Conservation (phyloP, 768 basidiomycete species). For the Calocera viscosa region DNA sequence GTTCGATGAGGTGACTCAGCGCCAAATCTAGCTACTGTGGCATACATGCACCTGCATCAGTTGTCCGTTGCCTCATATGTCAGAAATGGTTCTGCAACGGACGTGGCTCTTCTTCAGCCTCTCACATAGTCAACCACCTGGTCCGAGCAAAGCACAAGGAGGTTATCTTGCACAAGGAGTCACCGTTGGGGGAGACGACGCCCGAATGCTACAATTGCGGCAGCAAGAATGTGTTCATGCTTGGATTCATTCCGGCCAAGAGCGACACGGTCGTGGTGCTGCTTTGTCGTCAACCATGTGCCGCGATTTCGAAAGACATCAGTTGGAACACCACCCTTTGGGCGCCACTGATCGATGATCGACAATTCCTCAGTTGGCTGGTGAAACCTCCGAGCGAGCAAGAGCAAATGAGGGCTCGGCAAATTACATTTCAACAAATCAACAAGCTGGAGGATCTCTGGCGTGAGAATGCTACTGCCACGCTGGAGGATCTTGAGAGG, state of each 20-base stretch:
- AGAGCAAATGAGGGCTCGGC: constrained; percentile 89
- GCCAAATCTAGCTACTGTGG: constrained; percentile 70
- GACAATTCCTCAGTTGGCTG: constrained; percentile 97
- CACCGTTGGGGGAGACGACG: constrained; percentile 89
- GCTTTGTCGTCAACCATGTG: constrained; percentile 95
- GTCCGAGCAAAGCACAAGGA: constrained; percentile 99
- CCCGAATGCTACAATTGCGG: constrained; percentile 99
- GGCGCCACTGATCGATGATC: constrained; percentile 97
- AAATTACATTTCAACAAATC: constrained; percentile 94
- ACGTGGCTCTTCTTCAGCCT: constrained; percentile 91
- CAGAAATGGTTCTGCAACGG: constrained; percentile 99
- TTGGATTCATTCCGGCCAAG: constrained; percentile 98
- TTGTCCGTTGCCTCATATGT: constrained; percentile 88
- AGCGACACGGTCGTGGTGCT: constrained; percentile 97
- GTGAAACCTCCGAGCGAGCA: constrained; percentile 95
- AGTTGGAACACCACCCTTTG: constrained; percentile 97
- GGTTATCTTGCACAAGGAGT: constrained; percentile 89
- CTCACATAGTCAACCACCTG: constrained; percentile 97
- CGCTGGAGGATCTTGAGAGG: constrained; percentile 91
- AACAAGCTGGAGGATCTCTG: constrained; percentile 95
- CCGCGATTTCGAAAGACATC: constrained; percentile 92
- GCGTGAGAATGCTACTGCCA: constrained; percentile 91
- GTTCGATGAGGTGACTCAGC: constrained; percentile 6
- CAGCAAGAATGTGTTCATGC: constrained; percentile 98
- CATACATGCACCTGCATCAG: constrained; percentile 92